Conservation (phyloP, 2,329 filamentous ascomycete species). For the Didymella sp. region DNA sequence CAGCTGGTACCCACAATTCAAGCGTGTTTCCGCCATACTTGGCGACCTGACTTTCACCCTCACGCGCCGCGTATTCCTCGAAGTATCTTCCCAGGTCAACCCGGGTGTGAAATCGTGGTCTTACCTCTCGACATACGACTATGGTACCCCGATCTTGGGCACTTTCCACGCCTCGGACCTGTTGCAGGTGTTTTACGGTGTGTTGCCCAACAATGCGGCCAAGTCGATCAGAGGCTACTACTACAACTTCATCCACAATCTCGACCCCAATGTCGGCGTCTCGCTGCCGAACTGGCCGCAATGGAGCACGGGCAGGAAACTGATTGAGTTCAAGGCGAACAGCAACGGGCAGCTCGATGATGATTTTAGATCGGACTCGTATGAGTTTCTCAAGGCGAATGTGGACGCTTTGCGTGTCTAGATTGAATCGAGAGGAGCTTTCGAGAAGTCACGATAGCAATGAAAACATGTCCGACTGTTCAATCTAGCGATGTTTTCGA, state of each 20-base stretch:
- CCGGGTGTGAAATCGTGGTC: conserved; percentile 73
- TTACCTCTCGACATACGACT: conserved; percentile 75
- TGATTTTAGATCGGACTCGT: conserved; percentile 57
- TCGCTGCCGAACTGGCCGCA: conserved; percentile 59
- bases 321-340: conserved; percentile 59
- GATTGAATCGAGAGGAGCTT: background rate
- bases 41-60: conserved; percentile 80
- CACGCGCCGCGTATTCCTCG: conserved; percentile 69
- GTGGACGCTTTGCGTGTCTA: conserved; percentile 15
- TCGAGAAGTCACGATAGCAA: too few relatives aligned
- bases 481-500: too few relatives aligned
- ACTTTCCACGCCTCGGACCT: conserved; percentile 78
- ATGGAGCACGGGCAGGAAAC: conserved; percentile 58
- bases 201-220: conserved; percentile 68
- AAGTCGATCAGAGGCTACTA: conserved; percentile 72
- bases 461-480: too few relatives aligned
- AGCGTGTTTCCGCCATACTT: conserved; percentile 75
- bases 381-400: conserved; percentile 51
- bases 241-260: conserved; percentile 72
- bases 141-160: conserved; percentile 73
- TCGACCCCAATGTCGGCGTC: conserved; percentile 70
- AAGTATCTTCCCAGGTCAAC: conserved; percentile 54
- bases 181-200: conserved; percentile 71
- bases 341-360: conserved; percentile 53
- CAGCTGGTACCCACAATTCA: conserved; percentile 77